Evolutionary conservation across 306 rosid genomes (phyloP).

Genomic region (Gastrolobium bilobum): DNA sequence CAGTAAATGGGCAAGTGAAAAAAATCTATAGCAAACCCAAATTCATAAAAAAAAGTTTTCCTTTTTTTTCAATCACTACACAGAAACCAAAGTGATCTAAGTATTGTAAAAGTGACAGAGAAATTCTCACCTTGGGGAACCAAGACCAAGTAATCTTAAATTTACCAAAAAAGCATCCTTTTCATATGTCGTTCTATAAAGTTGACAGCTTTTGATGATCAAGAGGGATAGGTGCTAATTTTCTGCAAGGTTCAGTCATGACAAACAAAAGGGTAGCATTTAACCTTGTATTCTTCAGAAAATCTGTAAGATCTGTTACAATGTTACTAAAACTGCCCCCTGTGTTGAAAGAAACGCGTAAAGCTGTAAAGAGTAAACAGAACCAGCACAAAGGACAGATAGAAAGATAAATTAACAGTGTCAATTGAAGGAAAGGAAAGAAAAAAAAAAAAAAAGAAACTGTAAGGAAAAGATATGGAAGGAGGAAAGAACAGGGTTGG

Average conservation of each 20-base stretch:
- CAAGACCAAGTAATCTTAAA: neutral
- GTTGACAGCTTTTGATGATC: slow-evolving; percentile 16
- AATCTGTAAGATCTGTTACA: neutral
- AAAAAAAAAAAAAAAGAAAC: neutral
- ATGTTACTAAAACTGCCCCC: neutral
- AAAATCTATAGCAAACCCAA: neutral
- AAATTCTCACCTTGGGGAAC: slow-evolving; percentile 29
- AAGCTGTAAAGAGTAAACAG: neutral
- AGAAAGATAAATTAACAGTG: neutral
- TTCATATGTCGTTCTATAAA: neutral
- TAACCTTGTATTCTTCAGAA: neutral
- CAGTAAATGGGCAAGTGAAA: neutral
- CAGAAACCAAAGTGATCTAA: slow-evolving; percentile 6
- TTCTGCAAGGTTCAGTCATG: neutral
- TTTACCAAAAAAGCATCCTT: neutral
- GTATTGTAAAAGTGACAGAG: neutral
- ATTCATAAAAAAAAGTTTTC: neutral
- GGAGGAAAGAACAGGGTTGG: too few relatives aligned
- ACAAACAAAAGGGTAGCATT: slow-evolving; percentile 13
- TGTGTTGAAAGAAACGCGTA: slow-evolving; percentile 11
- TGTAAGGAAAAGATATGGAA: neutral
- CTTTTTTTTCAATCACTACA: neutral
- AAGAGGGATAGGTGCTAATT: neutral
- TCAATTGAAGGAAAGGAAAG: neutral
- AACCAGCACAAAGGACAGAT: too few relatives aligned